These are phyloP conservation scores for Mortierella sp. DNA, from an alignment of 371 early-diverging fungal species.

Conservation along the genomic window DNA sequence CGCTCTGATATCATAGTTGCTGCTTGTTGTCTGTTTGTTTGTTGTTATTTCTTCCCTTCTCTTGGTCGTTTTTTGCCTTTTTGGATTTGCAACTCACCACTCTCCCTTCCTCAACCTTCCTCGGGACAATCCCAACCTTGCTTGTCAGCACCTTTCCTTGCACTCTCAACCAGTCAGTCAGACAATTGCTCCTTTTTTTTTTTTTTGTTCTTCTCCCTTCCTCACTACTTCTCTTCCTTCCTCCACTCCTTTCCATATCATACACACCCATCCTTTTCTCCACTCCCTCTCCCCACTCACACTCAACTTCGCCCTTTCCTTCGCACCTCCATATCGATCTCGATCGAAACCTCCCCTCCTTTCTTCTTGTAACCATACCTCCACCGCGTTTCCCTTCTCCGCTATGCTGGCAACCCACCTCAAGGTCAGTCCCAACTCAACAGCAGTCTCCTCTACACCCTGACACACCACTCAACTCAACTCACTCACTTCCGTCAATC, in stretches of 20 bases:
- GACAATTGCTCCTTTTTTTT: background rate
- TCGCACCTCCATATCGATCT: background rate
- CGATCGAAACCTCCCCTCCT: background rate
- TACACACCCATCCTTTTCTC: background rate
- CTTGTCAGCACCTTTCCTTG: background rate
- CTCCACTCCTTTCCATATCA: background rate
- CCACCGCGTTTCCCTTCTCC: conserved; percentile 10
- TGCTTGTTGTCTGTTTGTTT: background rate
- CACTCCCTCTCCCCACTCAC: background rate
- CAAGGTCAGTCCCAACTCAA: conserved; percentile 1
- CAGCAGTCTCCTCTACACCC: background rate
- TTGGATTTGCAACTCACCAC: background rate
- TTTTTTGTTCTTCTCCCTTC: background rate
- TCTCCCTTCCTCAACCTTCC: background rate
- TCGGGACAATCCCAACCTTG: background rate
- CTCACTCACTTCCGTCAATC: background rate
- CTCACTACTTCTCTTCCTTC: background rate
- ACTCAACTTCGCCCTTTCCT: background rate
- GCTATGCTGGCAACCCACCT: conserved; percentile 14
- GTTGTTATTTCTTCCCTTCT: background rate
- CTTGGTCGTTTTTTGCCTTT: conserved; percentile 7
- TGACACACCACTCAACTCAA: background rate
- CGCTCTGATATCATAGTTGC: conserved; percentile 1
- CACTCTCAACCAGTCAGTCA: background rate
- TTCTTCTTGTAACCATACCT: conserved; percentile 2